phyloP scores from a whole-genome alignment of 129 eudicot genomes.

The Mikania micrantha region DNA sequence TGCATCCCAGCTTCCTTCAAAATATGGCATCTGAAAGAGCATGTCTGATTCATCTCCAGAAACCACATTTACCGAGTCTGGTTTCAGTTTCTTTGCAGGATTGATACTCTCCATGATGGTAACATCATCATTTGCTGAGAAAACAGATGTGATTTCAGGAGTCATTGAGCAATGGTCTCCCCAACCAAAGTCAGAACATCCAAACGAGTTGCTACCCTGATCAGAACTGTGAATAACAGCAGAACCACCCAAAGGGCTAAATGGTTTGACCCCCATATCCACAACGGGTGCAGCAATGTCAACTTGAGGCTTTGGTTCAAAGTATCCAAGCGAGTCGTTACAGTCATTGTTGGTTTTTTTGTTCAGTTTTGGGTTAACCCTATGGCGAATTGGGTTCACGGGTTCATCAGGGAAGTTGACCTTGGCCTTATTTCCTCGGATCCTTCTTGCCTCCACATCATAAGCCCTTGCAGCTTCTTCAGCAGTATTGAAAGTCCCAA shows the following conservation, averaged over 20 bases:
- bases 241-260: conserved; percentile 30
- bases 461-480: conserved; percentile 99
- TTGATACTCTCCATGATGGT: conserved; percentile 29
- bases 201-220: conserved; percentile 82
- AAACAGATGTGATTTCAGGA: conserved; percentile 74
- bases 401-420: conserved; percentile 79
- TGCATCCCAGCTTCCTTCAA: conserved; percentile 70
- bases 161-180: conserved; percentile 55
- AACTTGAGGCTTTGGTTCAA: conserved; percentile 57
- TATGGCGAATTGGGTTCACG: conserved; percentile 22
- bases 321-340: conserved; percentile 14
- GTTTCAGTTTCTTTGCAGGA: conserved; percentile 51
- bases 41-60: conserved; percentile 10
- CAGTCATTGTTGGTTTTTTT: not conserved
- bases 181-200: conserved; percentile 76
- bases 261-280: conserved; percentile 28
- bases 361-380: conserved; percentile 27
- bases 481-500: conserved; percentile 90
- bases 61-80: conserved; percentile 22
- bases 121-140: conserved; percentile 51
- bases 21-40: conserved; percentile 60
- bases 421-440: conserved; percentile 88
- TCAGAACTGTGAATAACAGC: conserved; percentile 50
- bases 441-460: conserved; percentile 86
- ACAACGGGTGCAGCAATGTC: conserved; percentile 14